Evolutionary conservation across 257 asterid species (phyloP), one percentile per base, ranked within the genome.

Genomic region (Solanum dulcamara): DNA sequence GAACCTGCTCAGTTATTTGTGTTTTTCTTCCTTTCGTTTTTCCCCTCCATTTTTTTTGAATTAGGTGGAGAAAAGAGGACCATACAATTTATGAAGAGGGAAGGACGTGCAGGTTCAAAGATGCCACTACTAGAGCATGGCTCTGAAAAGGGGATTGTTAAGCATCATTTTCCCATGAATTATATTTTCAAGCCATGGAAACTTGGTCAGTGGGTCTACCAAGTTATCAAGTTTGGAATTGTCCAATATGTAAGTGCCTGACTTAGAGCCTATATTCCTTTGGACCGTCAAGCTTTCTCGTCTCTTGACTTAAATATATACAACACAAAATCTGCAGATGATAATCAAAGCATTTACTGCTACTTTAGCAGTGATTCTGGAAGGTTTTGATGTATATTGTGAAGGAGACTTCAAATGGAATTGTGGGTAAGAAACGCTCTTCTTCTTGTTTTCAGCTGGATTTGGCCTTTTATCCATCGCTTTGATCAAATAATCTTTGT

Each of bases 371-470:
- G 98, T 97, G 85, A 92, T 95, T 92, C 98, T 97, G 85, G 97
- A 93, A 92, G 94, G 94, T 85, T 94, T 97, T 88, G 92, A 88
- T 90, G 95, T 91, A 80, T 97, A 95, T 88, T 95, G 99, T 89
- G 99, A 97, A 89, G 98, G 99, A 88, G 97, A 95, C 83, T 97
- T 97, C 91, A 92, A 88, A 89, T 93, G 93, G 98, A 93, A 92
- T 87, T 97, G 99, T 87, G 99, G 99, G 99, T 97, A 92, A 86
- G 99, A 86, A 38, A 33, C 7, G 5, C 59, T 72, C 35, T 40
- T 40, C 53, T 38, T 72, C 55, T 77, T 46, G 62, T 2, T 46
- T 77, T 79, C n/a, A 28, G 83, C 24, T 10, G 20, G 38, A 48
- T 77, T 28, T 77, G 83, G 5, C 42, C 83, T 77, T 46, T 13